Conservation (phyloP, 1,284 basidiomycete genomes). For the Porogramme epimiltina region DNA sequence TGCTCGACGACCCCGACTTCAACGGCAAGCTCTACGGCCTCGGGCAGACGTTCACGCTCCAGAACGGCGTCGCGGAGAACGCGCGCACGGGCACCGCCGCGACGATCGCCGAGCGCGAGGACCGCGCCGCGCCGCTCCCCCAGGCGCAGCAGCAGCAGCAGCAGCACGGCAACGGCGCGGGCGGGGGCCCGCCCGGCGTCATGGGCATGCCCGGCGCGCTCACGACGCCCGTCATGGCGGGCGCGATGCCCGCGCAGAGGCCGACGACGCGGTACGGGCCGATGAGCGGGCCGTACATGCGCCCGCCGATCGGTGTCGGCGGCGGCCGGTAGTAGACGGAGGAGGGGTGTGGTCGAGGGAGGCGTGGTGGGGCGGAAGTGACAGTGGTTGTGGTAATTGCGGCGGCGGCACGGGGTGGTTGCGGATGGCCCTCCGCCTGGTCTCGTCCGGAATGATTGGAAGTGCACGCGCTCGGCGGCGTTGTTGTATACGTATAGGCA, state of each 20-base stretch:
- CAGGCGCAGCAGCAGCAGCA: background rate
- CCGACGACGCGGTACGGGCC: conserved; percentile 57
- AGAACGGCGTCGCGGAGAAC: conserved; percentile 65
- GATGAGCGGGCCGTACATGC: conserved; percentile 66
- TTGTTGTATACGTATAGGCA: conserved; percentile 5
- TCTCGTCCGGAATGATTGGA: background rate
- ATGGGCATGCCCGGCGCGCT: conserved; percentile 47
- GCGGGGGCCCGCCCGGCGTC: conserved; percentile 40
- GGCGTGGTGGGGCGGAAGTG: background rate
- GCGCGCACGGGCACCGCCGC: conserved; percentile 59
- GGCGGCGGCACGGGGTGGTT: background rate
- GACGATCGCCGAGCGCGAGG: conserved; percentile 78
- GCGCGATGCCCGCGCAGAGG: conserved; percentile 41
- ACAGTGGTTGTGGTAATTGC: background rate
- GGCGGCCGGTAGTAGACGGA: conserved; percentile 50
- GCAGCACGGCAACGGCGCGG: too few relatives aligned
- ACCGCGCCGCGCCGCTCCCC: conserved; percentile 46
- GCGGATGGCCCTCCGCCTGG: background rate
- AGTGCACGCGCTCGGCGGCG: background rate
- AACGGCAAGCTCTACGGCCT: conserved; percentile 79
- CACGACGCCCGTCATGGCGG: conserved; percentile 41
- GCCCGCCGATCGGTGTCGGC: conserved; percentile 60
- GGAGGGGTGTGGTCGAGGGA: background rate
- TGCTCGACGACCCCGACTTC: conserved; percentile 79
- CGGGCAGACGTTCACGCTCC: conserved; percentile 69